These are phyloP conservation scores for Platismatia glauca DNA, from an alignment of 495 filamentous ascomycete genomes.

Conservation along the genomic window DNA sequence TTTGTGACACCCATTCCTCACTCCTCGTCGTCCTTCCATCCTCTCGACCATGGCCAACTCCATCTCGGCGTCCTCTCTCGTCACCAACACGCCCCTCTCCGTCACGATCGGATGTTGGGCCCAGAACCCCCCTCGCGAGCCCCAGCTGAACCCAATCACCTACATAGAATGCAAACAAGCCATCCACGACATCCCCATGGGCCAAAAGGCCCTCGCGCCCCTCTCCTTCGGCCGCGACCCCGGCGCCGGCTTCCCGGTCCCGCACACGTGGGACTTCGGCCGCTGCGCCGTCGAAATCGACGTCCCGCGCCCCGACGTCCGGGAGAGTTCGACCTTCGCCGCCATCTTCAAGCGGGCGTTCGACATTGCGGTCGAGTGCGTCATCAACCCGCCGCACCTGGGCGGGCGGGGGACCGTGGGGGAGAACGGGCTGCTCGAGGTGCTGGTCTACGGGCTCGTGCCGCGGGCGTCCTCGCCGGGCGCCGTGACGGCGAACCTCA, in stretches of 20 bases:
- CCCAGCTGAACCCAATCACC: neutral
- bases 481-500: neutral
- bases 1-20: neutral
- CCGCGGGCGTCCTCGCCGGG: neutral
- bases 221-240: neutral
- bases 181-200: neutral
- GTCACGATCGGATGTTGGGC: neutral
- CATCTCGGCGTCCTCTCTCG: neutral
- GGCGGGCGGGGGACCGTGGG: conserved; percentile 1
- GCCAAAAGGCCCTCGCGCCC: conserved; percentile 7
- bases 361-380: conserved; percentile 1
- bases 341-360: neutral
- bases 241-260: conserved; percentile 1
- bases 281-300: neutral
- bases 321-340: conserved; percentile 4
- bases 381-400: conserved; percentile 8
- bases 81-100: conserved; percentile 2
- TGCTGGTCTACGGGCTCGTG: neutral
- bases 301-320: neutral
- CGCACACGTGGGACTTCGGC: neutral
- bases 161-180: conserved; percentile 6
- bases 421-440: neutral
- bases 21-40: neutral
- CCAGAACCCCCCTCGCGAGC: neutral
- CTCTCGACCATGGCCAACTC: neutral